Base-by-base conservation (phyloP, 2,329 filamentous ascomycete species). In the Fusarium sp. region DNA sequence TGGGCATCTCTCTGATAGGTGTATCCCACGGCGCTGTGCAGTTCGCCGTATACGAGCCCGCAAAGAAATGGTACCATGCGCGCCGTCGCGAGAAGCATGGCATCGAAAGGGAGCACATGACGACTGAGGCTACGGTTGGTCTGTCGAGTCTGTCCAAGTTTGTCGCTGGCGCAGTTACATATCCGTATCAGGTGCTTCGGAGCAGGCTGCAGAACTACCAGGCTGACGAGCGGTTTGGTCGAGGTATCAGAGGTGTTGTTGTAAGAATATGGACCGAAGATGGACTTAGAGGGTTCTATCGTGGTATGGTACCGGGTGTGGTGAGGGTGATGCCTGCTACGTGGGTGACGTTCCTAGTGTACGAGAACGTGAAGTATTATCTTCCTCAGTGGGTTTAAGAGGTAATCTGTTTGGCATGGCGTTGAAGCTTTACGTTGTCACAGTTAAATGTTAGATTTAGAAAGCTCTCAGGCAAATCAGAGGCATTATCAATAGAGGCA, bases 321-420 rank as follows among this genome's bases (percentile, higher is more conserved):
- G 84, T 97, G 53, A 88, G 96, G 65, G 96, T 98, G 28, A 84
- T 99, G 79, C 96, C 96, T 6, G 94, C 94, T 31, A 98, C 96
- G 6, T 97, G 96, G 88, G 93, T 98, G 55, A 98, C 95, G 3
- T 98, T 99, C 77, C 80, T 99, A 74, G 94, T 98, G 24, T 98
- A 98, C 80, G 96, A 99, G 83, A 98, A 98, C 79, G 91, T 92
- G 63, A 94, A 92, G 81, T 89, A 87, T 70, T 91, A 93, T 77
- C 78, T 97, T 35, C 84, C 88, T 24, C 75, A 75, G 44, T 83
- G 80, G 84, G 20, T 76, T 21, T 71, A 57, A 55, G 56, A n/a
- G 37, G 29, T 12, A 26, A 24, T 50, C 24, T 29, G 15, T 49
- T 26, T 33, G 33, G 28, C 37, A 52, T 41, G 55, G 56, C 56